Evolutionary conservation across 345 rosid genomes (phyloP).

Genomic region (Brassica nigra): DNA sequence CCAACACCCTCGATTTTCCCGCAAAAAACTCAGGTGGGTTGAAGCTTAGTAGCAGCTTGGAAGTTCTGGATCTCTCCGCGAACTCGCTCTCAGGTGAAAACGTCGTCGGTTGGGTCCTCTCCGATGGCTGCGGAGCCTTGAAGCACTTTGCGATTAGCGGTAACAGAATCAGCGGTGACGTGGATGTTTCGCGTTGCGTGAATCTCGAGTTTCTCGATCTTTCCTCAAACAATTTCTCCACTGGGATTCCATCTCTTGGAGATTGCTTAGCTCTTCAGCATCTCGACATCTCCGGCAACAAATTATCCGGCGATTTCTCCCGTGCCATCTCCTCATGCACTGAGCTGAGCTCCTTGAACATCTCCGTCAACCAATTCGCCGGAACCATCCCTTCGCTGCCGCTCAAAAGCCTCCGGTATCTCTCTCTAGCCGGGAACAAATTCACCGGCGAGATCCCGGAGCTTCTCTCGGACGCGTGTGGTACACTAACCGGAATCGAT

Average conservation of each 20-base stretch:
- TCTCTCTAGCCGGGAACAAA: constrained; percentile 53
- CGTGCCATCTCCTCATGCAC: constrained; percentile 57
- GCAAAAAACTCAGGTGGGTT: constrained; percentile 50
- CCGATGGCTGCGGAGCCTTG: constrained; percentile 64
- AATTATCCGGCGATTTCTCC: constrained; percentile 62
- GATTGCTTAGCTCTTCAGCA: constrained; percentile 64
- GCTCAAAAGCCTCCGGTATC: constrained; percentile 49
- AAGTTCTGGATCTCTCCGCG: constrained; percentile 74
- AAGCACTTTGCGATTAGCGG: constrained; percentile 56
- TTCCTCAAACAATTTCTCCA: constrained; percentile 74
- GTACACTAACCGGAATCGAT: constrained; percentile 68
- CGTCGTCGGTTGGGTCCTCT: constrained; percentile 56
- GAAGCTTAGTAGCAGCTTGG: constrained; percentile 47
- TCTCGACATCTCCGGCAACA: constrained; percentile 79
- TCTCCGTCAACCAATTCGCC: constrained; percentile 62
- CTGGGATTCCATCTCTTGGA: constrained; percentile 55
- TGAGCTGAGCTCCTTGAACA: constrained; percentile 61
- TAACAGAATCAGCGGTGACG: constrained; percentile 67
- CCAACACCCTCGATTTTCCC: constrained; percentile 54
- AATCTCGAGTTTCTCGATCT: constrained; percentile 65
- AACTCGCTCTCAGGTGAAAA: constrained; percentile 57
- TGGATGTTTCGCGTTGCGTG: constrained; percentile 65
- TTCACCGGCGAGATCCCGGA: constrained; percentile 76
- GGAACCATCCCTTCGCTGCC: constrained; percentile 71
- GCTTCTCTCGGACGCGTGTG: constrained; percentile 62